Percentiles rank a stretch among this genome's conserved stretches.
These are phyloP conservation scores for Rhododendron kiyosumense DNA, from an alignment of 148 eudicot genomes.

Conservation along the genomic window DNA sequence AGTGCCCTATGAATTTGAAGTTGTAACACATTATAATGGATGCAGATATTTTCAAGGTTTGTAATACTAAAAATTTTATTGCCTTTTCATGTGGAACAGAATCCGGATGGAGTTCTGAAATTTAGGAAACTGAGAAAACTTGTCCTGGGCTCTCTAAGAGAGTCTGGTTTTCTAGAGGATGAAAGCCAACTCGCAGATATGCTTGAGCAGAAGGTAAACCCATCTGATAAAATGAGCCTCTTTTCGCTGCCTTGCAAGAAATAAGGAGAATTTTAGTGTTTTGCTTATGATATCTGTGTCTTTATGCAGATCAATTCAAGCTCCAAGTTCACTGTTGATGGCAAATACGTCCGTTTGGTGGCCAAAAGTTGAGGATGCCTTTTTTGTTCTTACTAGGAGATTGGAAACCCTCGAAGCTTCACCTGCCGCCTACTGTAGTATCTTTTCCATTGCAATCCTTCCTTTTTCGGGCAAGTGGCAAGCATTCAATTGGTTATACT, in stretches of 20 bases:
- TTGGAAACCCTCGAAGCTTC: background rate
- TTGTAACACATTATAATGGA: background rate
- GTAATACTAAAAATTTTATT: background rate
- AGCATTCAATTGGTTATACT: background rate
- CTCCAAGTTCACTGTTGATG: conserved; percentile 54
- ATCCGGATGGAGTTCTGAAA: conserved; percentile 55
- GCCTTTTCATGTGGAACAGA: conserved; percentile 31
- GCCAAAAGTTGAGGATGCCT: conserved; percentile 24
- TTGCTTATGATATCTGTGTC: background rate
- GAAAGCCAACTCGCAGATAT: conserved; percentile 28
- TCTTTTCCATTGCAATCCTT: too few relatives aligned
- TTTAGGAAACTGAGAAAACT: conserved; percentile 61
- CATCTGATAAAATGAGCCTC: background rate
- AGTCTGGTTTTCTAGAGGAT: conserved; percentile 46
- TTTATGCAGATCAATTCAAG: conserved; percentile 68
- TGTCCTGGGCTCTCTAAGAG: conserved; percentile 46
- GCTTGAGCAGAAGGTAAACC: conserved; percentile 60
- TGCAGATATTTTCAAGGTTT: background rate
- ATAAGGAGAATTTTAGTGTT: background rate
- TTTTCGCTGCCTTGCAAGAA: background rate
- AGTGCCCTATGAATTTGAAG: too few relatives aligned
- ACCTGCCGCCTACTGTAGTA: too few relatives aligned
- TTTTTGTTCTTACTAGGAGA: background rate
- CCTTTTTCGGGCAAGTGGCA: too few relatives aligned
- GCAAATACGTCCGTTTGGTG: conserved; percentile 56